Percentiles rank a stretch among this genome's conserved stretches.
phyloP scores from a whole-genome alignment of 169 alveolate genomes.

The Plasmodium sp. region DNA sequence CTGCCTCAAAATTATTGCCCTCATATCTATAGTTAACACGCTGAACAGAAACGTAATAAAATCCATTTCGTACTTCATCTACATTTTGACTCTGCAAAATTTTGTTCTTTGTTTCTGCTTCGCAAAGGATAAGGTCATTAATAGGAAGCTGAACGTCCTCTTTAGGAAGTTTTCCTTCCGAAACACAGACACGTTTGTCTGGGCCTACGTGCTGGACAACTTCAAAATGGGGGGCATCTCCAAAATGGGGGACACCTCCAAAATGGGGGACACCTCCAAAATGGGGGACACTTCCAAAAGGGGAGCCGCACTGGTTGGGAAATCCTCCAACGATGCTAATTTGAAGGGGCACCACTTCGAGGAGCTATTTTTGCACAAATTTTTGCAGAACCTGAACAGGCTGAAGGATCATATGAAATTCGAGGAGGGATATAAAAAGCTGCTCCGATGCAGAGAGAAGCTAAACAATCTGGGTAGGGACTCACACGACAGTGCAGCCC shows the following conservation, averaged over 20 bases:
- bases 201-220: conserved; percentile 11
- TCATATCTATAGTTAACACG: conserved; percentile 28
- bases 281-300: background rate
- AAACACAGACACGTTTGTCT: conserved; percentile 44
- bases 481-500: background rate
- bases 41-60: conserved; percentile 5
- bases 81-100: conserved; percentile 35
- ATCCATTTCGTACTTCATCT: conserved; percentile 36
- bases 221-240: background rate
- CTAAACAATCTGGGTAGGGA: background rate
- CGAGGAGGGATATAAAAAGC: conserved; percentile 30
- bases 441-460: conserved; percentile 11
- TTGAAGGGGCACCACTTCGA: conserved; percentile 3
- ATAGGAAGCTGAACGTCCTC: conserved; percentile 26
- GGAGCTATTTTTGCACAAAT: conserved; percentile 16
- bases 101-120: conserved; percentile 41
- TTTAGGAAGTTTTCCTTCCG: conserved; percentile 38
- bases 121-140: conserved; percentile 18
- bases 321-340: background rate
- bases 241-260: background rate
- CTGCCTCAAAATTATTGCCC: conserved; percentile 47
- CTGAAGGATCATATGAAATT: conserved; percentile 28
- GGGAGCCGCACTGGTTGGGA: background rate
- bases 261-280: conserved; percentile 9
- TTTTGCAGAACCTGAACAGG: conserved; percentile 15